Base-by-base conservation (phyloP, 345 rosid genomes). In the Pseudoturritis turrita region DNA sequence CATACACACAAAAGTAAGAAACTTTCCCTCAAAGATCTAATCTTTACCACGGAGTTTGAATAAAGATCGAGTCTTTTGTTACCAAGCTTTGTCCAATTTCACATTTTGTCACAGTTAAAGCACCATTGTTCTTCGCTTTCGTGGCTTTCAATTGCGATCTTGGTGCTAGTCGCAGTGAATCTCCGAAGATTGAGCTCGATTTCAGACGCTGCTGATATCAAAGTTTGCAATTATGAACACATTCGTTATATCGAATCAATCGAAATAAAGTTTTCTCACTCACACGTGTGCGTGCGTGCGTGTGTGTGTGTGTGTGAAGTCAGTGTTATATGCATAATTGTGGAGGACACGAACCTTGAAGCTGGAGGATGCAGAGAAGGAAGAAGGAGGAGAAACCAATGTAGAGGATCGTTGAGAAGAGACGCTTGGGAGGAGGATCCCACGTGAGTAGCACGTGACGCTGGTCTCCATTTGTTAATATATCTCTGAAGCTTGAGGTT, bases 11-110 rank as follows among this genome's bases (percentile, higher is more conserved):
- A 12, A 35, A 61, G 53, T 15, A 35, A 44, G 28, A 61, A 44
- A 68, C 18, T 13, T 62, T 28, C 7, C 52, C 41, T 52, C 26
- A 54, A 69, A 62, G 3, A 68, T 59, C 0, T 23, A 33, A 74
- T 40, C 41, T 61, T 61, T 7, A 12, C 3, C 3, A 61, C n/a
- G 3, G 0, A 26, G 26, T 36, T 14, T 54, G 36, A 43, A 29
- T 12, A 63, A 70, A 76, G 41, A 46, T 29, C 8, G 54, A 26
- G 7, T 14, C 21, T n/a, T 17, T 46, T 18, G 52, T 84, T 80
- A 95, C 99, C 90, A 95, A 80, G 87, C 92, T 88, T 28, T 89
- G 96, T 22, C 99, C 99, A 71, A 95, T 81, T 85, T 88, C 99
- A 79, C 96, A 84, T 87, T 79, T 86, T 73, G 89, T 88, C 47